Base-by-base conservation (phyloP, 2,329 filamentous ascomycete species). In the Epichloe gansuensis region DNA sequence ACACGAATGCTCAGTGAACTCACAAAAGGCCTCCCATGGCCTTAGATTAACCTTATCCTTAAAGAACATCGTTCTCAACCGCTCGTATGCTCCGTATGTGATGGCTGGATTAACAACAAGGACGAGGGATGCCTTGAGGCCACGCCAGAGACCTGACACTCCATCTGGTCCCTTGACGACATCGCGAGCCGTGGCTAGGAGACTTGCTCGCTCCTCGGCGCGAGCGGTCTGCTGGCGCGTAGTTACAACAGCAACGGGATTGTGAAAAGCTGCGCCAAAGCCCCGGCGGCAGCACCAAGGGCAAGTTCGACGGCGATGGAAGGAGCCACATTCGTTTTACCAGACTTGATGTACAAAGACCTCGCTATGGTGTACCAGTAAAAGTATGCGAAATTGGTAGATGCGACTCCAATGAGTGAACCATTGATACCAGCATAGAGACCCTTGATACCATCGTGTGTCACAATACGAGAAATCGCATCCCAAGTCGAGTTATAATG, bases 381-480 rank as follows among this genome's bases (percentile, higher is more conserved):
- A 68, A 98, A 98, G 72, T 98, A 98, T 62, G 93, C 93, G 67
- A 98, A 98, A 70, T 98, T 98, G 50, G 91, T 97, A 28, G 91
- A 96, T 1, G 90, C 91, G 38, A 98, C 93, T 51, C 93, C 93
- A 50, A 97, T 73, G 17, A 98, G 75, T 4, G 91, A 83, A 49
- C 91, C 91, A 55, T 82, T 78, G 67, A 98, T 91, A 55, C 93
- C 93, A 50, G 87, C 82, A 64, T 98, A 98, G 7, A 98, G 80
- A 6, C 93, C 93, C 46, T 74, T 63, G 8, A 93, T 53, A 35
- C 93, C 93, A 60, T 98, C 93, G 51, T 81, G 82, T 53, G 83
- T 79, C 38, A 87, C 70, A 59, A 98, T 97, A 65, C 89, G 91
- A 55, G 76, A 77, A 58, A 98, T 84, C 34, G 93, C 93, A 70